phyloP scores from a whole-genome alignment of 768 basidiomycete species.

The Trametes cinnabarina region DNA sequence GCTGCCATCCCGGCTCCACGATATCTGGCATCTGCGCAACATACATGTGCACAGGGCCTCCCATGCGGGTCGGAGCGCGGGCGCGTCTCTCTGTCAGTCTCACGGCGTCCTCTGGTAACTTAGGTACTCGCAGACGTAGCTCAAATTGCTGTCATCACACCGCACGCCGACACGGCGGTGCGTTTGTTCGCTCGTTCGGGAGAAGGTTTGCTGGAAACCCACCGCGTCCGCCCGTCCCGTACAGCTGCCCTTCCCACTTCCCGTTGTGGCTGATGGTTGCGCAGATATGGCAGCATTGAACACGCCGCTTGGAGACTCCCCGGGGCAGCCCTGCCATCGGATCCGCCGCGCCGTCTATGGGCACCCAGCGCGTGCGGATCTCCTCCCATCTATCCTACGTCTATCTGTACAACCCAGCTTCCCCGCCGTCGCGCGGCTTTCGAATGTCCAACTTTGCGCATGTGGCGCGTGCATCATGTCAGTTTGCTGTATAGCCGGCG shows the following conservation, averaged over 20 bases:
- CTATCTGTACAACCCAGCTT: constrained; percentile 6
- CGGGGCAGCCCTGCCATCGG: constrained; percentile 1
- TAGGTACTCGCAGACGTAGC: not conserved
- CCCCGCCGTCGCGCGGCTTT: not conserved
- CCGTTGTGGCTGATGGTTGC: not conserved
- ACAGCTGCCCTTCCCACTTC: too few species aligned
- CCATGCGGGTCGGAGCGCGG: constrained; percentile 1
- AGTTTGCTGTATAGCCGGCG: not conserved
- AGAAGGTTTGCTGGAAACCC: not conserved
- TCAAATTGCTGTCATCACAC: too few species aligned
- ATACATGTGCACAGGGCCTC: too few species aligned
- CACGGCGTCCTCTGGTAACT: not conserved
- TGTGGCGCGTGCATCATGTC: not conserved
- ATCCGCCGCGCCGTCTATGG: constrained; percentile 16
- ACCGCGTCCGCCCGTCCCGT: not conserved
- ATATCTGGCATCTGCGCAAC: not conserved
- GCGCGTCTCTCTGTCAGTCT: too few species aligned
- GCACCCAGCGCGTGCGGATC: not conserved
- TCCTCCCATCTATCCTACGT: constrained; percentile 8
- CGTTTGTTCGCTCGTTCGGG: constrained; percentile 7
- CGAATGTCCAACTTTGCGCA: not conserved
- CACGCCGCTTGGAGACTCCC: constrained; percentile 20
- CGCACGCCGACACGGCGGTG: not conserved
- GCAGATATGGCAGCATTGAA: constrained; percentile 22
- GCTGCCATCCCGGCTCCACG: constrained; percentile 11